Conservation (phyloP, 352 stramenopile genomes). For the Elongisporangium prolatum region DNA sequence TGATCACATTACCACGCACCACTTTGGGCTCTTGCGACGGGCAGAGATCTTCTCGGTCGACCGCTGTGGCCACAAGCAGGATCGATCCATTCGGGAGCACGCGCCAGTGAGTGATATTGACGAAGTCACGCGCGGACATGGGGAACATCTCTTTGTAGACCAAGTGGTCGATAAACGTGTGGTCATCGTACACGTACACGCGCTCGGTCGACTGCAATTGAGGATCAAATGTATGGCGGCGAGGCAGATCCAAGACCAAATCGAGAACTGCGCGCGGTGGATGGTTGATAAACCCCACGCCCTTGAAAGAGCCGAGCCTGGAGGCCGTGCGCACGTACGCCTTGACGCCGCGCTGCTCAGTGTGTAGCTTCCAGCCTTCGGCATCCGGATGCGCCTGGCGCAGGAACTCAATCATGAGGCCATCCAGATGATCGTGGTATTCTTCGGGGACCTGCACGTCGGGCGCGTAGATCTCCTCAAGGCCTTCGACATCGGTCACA, state of each 20-base stretch:
- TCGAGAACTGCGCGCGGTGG: slow-evolving; percentile 51
- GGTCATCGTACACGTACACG: slow-evolving; percentile 53
- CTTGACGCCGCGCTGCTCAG: slow-evolving; percentile 51
- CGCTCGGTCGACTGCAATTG: slow-evolving; percentile 47
- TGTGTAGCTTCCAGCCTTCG: slow-evolving; percentile 57
- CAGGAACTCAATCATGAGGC: slow-evolving; percentile 59
- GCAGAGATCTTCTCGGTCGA: slow-evolving; percentile 34
- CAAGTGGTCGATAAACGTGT: slow-evolving; percentile 72
- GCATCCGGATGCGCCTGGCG: slow-evolving; percentile 39
- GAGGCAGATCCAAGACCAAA: slow-evolving; percentile 47
- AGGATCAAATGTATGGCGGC: slow-evolving; percentile 43
- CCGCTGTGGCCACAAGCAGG: slow-evolving; percentile 39
- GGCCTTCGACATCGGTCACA: slow-evolving; percentile 18
- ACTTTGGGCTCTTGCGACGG: slow-evolving; percentile 36
- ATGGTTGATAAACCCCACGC: slow-evolving; percentile 49
- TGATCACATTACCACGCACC: slow-evolving; percentile 42
- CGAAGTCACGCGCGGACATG: slow-evolving; percentile 41
- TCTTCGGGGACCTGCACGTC: slow-evolving; percentile 28
- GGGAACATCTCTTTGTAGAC: slow-evolving; percentile 69
- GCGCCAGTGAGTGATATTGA: slow-evolving; percentile 73
- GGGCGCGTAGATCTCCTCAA: slow-evolving; percentile 27
- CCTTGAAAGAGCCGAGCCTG: slow-evolving; percentile 43
- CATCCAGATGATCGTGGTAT: slow-evolving; percentile 36
- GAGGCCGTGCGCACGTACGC: slow-evolving; percentile 44
- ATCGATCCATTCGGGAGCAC: slow-evolving; percentile 56